Evolutionary conservation across 2,329 filamentous ascomycete genomes (phyloP), one percentile per base, ranked within the genome.

Genomic region (Elsinoe arachidis): DNA sequence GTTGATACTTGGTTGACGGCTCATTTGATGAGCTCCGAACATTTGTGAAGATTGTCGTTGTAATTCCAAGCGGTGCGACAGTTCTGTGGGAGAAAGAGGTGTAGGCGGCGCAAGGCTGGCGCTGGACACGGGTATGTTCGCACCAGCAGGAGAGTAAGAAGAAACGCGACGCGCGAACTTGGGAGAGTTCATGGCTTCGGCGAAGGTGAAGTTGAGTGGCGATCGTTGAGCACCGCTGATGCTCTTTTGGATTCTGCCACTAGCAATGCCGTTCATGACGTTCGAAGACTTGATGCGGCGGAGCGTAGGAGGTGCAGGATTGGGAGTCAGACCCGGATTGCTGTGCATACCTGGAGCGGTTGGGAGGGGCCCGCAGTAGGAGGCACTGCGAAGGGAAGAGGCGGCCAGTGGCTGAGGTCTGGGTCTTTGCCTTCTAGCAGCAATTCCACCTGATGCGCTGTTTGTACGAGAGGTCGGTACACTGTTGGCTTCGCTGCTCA

Each of bases 341-440:
- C 81, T 81, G 4, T 80, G 90, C 12, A 64, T 63, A 33, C 62
- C 61, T 1, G 73, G 70, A 38, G 75, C 68, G 59, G 72, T 70
- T 21, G 68, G 67, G 69, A 74, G 69, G 7, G 69, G 67, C 41
- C 68, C 67, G 26, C 67, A 71, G 63, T 74, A 75, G 0, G 73
- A 75, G 34, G 67, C 71, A 62, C 73, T 78, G 62, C 68, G 67
- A 58, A 69, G 66, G 46, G 68, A 72, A 61, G 60, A 73, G 52
- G 65, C 68, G 61, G 64, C 74, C 60, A 71, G 67, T 55, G 68
- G 74, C 59, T 70, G 71, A 59, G 68, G 73, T 17, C 66, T 69
- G 12, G 65, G 67, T 55, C 72, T 69, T 44, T 74, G 73, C 51
- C 73, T 64, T 19, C 73, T 66, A 5, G 69, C 67, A 30, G 73